Base-by-base conservation (phyloP, 257 asterid genomes). In the Eustoma russellianum region DNA sequence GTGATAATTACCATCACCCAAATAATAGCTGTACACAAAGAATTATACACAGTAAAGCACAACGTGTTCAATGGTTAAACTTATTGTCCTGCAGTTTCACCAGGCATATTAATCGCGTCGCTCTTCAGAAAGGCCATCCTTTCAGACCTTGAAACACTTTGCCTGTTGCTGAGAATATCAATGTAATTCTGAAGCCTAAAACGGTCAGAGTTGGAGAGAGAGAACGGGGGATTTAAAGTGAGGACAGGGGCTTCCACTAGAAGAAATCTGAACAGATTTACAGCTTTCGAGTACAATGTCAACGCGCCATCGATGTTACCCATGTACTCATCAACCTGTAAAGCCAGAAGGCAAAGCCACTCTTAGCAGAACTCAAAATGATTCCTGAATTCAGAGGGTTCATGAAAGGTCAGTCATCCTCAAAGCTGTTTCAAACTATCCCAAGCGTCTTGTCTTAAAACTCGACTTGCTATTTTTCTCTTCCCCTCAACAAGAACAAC, bases 271-370 rank as follows among this genome's bases (percentile, higher is more conserved):
- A 87, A 63, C 18, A 87, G 62, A 46, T 34, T 50, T 60, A 72
- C 82, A 7, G 93, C 96, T 68, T 79, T 87, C 18, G 96, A 77
- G 65, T 87, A 83, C 35, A 49, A 75, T 45, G 47, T 54, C 65
- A 68, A 83, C 0, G 96, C 96, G 8, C 55, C 74, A 65, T 77
- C 83, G 3, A 38, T 52, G 41, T 72, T 59, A 6, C 90, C 83
- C 90, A 87, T 76, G 64, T 78, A 87, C 74, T 87, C 96, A 50
- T 76, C 85, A 28, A 81, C 94, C 96, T 87, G 85, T 53, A 63
- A 57, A 14, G 46, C 58, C 56, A 41, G 61, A 49, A 60, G 30
- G 30, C 30, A 24, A 24, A 17, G 41, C 41, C 41, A 13, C 12
- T 24, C 30, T 24, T 1, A 24, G 30, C 3, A 24, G 30, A 24